Evolutionary conservation across 2,329 filamentous ascomycete species (phyloP), one percentile per base, ranked within the genome.

Genomic region (Gremmenia infestans): DNA sequence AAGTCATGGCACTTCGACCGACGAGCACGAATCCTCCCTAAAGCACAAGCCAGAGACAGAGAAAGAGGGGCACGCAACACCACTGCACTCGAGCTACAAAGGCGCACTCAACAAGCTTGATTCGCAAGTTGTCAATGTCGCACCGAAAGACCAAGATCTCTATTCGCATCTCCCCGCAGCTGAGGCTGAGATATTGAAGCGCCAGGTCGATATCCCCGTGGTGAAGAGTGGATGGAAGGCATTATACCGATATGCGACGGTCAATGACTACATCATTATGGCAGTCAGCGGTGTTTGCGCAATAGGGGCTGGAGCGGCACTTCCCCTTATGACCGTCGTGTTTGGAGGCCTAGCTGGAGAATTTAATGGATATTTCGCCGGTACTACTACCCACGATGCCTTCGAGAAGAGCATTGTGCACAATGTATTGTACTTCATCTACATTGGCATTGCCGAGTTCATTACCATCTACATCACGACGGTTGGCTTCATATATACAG

Each of bases 401-500:
- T 94, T 94, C 72, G 77, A 79, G 50, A 60, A 73, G 52, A 74
- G 83, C 57, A 75, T 95, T 64, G 74, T 74, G 8, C 76, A 78
- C 45, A 81, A 87, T 64, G 87, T 91, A 11, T 73, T 95, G 37
- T 95, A 95, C 72, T 94, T 95, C 62, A 75, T 96, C 36, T 96
- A 96, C 70, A 80, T 96, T 48, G 91, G 82, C 45, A 84, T 96
- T 56, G 91, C 79, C 60, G 87, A 92, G 68, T 96, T 95, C 62
- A 72, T 89, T 47, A 85, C 86, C 3, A 81, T 86, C 46, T 96
- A 95, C 70, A 76, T 95, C 57, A 81, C 84, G 23, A 97, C 92
- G 0, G 85, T 95, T 17, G 89, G 90, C 19, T 97, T 95, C 74
- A 96, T 97, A 65, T 96, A 91, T 67, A 86, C 85, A 0, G 89